Evolutionary conservation across 768 basidiomycete species (phyloP).

Genomic region (Daedalea quercina): DNA sequence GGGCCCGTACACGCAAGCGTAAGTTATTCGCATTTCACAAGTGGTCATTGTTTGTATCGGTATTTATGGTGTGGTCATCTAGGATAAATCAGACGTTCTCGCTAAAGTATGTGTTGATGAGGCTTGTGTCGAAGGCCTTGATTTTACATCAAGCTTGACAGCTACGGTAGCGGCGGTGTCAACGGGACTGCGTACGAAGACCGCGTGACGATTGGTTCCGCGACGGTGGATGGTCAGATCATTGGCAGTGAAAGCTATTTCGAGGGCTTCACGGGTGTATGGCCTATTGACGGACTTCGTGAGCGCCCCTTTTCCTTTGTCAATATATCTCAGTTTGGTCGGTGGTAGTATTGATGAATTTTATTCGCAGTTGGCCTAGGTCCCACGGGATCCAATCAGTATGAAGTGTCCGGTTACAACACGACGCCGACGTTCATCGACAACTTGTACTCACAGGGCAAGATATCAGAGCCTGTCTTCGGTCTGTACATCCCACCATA

Average conservation of each 20-base stretch:
- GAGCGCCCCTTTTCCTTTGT: neutral
- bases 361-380: conserved; percentile 1
- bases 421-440: conserved; percentile 3
- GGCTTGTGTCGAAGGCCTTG: neutral
- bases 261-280: neutral
- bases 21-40: neutral
- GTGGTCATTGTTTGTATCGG: neutral
- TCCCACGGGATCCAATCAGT: neutral
- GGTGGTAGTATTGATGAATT: neutral
- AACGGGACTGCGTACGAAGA: conserved; percentile 3
- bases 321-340: neutral
- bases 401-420: neutral
- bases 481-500: neutral
- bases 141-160: neutral
- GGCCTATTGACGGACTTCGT: conserved; percentile 1
- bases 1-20: conserved; percentile 2
- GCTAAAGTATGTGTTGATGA: neutral
- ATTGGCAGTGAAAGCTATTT: neutral
- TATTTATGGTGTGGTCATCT: neutral
- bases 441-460: neutral
- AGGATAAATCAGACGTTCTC: conserved; percentile 2
- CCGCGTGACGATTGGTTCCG: conserved; percentile 1
- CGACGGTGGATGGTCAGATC: neutral
- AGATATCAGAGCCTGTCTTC: neutral
- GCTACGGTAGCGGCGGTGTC: conserved; percentile 2